Evolutionary conservation across 805 yeast genomes (phyloP), one percentile per base, ranked within the genome.

Genomic region (Lipomyces starkeyi): DNA sequence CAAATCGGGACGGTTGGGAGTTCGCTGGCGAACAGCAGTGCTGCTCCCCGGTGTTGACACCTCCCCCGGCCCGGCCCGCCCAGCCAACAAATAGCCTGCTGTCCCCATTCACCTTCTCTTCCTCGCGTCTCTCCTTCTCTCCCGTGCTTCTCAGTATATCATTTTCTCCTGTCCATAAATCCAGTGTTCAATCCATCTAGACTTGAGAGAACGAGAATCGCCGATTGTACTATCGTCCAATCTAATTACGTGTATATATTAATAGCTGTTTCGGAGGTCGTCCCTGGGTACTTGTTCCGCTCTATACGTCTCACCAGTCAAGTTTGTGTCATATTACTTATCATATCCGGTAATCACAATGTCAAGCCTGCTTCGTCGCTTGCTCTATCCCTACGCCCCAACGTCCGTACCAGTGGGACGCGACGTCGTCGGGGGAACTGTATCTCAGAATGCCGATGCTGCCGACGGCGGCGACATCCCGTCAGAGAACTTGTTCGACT

Each of bases 41-140:
- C 43, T 6, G 40, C 14, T 35, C 43, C 13, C 43, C 43, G 43
- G 17, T 37, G 43, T 37, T 43, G 49, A 43, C 43, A 40, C 20
- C 49, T 62, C 58, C 34, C 62, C 66, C 66, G 55, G 52, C 66
- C 59, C 58, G 56, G 49, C 9, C 49, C 56, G 40, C 56, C 9
- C 34, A 25, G 56, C 29, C 56, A 53, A 53, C 56, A 53, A 53
- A 53, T 53, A 53, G 27, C 17, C 56, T 13, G 11, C 61, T 63
- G 58, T 20, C 3, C 47, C 61, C n/a, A 27, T 37, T 37, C 62
- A 29, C n/a, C 43, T 58, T 35, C 37, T 62, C 55, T 34, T 52
- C n/a, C 52, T 35, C 25, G 32, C 34, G 14, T 47, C 34, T 57
- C 61, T 62, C 43, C 56, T 32, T 54, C 34, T 29, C 37, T 20